Evolutionary conservation across 2,329 filamentous ascomycete genomes (phyloP), one percentile per base, ranked within the genome.

Genomic region (Penicillium hesseltinei): DNA sequence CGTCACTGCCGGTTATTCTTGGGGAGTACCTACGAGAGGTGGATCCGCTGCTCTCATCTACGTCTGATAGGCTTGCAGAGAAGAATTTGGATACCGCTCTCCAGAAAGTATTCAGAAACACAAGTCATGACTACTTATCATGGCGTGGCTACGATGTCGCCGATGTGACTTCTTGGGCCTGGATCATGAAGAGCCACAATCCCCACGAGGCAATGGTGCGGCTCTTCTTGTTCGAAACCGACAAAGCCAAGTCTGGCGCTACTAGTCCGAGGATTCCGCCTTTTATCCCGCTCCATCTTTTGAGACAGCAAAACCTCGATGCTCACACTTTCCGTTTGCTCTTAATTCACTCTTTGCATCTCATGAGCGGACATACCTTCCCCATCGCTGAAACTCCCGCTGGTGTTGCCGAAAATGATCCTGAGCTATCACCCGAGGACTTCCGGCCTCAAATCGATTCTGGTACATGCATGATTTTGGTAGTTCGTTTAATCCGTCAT

Each of bases 401-500:
- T 23, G 35, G 42, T 17, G 27, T 54, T 11, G 15, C 27, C 13
- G 50, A 58, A 10, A 46, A 54, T 33, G 43, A 59, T 23, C 21
- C 46, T 31, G 19, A 55, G 15, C 46, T 39, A 15, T 21, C 29
- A 10, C 35, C 48, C 2, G 46, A 42, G 13, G 19, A 61, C 11
- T 45, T 43, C 11, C 53, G 54, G 51, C 62, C 62, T 39, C 56
- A 57, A 50, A 59, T 73, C 27, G 65, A 69, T 45, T 57, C 65
- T 31, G 68, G 61, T n/a, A 71, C 67, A 17, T 67, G 77, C 38
- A 71, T 77, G 61, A 66, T 72, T 21, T 68, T 81, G 31, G 74
- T 80, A 50, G 66, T 77, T 48, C 77, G 80, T 23, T 71, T 85
- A 29, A 66, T 84, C 38, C 77, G 77, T 19, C 80, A 82, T 71